phyloP scores from a whole-genome alignment of 139 green algal genomes.

The Micractinium sp. region DNA sequence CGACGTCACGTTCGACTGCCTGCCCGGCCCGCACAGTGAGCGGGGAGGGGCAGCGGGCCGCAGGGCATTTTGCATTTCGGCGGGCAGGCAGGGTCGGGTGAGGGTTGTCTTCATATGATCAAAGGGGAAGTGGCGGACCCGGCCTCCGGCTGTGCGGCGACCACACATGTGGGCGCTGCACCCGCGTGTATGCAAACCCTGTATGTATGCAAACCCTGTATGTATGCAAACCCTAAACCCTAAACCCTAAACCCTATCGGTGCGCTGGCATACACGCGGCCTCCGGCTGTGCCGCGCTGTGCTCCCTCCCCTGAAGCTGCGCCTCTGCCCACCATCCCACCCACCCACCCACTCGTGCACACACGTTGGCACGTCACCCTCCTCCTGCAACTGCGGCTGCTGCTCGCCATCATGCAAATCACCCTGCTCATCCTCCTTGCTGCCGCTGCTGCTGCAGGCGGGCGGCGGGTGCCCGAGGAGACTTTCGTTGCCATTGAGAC shows the following conservation, averaged over 20 bases:
- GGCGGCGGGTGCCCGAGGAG: conserved; percentile 62
- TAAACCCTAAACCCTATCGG: too few species aligned
- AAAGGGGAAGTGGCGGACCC: too few species aligned
- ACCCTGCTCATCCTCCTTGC: neutral
- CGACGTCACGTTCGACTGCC: conserved; percentile 88
- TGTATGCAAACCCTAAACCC: too few species aligned
- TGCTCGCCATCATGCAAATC: neutral
- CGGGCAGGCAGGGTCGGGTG: too few species aligned
- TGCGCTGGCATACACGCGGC: too few species aligned
- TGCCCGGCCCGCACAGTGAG: conserved; percentile 26
- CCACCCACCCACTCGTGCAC: neutral
- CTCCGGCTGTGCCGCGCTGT: neutral
- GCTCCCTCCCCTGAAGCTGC: neutral
- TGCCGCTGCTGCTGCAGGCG: conserved; percentile 34
- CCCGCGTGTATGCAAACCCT: too few species aligned
- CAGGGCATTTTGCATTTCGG: too few species aligned
- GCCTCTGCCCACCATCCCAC: neutral
- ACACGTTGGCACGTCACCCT: neutral
- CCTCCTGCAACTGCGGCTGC: neutral
- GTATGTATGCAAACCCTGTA: too few species aligned
- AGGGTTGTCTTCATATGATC: too few species aligned
- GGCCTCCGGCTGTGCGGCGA: too few species aligned
- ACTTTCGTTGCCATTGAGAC: conserved; percentile 80
- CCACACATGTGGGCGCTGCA: too few species aligned
- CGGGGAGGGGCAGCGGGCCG: too few species aligned